Percentiles rank a stretch among this genome's conserved stretches.
These are phyloP conservation scores for Funneliformis mosseae DNA, from an alignment of 192 early-diverging fungal species.

Conservation along the genomic window DNA sequence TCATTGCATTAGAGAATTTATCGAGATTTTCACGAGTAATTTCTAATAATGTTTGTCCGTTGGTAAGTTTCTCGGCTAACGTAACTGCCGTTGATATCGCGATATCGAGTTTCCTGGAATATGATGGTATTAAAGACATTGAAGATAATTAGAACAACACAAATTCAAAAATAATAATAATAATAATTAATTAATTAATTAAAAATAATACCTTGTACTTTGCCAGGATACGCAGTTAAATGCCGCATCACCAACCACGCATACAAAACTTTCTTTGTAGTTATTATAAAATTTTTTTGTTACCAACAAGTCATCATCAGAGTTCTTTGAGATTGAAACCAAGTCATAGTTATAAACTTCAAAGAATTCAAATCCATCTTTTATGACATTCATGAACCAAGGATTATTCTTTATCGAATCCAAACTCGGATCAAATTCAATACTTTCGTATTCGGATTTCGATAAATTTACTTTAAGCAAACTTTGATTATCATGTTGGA, in stretches of 20 bases:
- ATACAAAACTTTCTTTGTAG: background rate
- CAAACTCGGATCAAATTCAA: background rate
- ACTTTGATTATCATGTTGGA: background rate
- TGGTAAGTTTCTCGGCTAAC: background rate
- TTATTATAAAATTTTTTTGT: background rate
- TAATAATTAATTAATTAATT: no score
- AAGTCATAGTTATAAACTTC: background rate
- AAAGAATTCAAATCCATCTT: background rate
- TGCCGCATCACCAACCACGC: background rate
- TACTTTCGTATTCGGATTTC: background rate
- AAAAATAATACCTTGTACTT: background rate
- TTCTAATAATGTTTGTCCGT: background rate
- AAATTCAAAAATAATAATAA: background rate
- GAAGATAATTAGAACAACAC: no score
- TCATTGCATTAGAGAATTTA: background rate
- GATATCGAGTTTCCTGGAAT: background rate
- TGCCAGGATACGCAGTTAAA: background rate
- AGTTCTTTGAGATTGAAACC: background rate
- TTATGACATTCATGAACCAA: background rate
- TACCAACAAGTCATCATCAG: background rate
- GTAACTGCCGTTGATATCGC: background rate
- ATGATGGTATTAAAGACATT: no score
- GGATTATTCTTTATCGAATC: background rate
- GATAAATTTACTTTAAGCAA: background rate
- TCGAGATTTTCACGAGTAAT: background rate